Conservation (phyloP, 306 rosid genomes). For the Astragalus membranaceus region DNA sequence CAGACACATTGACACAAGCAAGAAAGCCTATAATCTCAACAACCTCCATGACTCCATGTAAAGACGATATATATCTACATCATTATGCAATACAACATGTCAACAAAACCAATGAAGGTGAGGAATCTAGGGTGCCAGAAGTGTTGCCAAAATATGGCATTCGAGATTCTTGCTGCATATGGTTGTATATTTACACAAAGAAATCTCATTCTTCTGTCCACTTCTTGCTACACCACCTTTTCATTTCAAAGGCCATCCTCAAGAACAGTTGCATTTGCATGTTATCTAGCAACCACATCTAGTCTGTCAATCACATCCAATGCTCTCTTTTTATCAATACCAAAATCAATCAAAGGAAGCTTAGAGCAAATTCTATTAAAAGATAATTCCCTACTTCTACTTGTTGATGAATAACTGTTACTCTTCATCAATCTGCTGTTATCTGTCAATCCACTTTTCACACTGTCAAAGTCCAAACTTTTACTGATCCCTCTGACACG, state of each 20-base stretch:
- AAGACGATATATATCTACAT: constrained; percentile 21
- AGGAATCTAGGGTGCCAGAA: constrained; percentile 9
- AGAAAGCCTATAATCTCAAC: constrained; percentile 7
- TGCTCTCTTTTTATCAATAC: constrained; percentile 49
- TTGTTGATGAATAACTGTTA: constrained; percentile 43
- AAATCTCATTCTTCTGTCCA: constrained; percentile 1
- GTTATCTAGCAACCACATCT: constrained; percentile 36
- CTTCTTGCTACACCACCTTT: neutral
- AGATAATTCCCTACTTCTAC: constrained; percentile 40
- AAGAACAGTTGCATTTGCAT: neutral
- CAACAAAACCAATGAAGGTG: constrained; percentile 25
- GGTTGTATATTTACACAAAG: constrained; percentile 30
- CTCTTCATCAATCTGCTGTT: constrained; percentile 44
- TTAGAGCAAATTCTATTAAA: constrained; percentile 41
- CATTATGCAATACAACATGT: neutral
- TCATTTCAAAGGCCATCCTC: neutral
- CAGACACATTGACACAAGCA: constrained; percentile 10
- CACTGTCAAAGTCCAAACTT: constrained; percentile 53
- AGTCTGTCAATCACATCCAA: constrained; percentile 65
- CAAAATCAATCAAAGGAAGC: constrained; percentile 48
- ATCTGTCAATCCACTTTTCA: constrained; percentile 24
- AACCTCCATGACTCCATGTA: constrained; percentile 1
- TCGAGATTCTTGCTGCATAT: constrained; percentile 15
- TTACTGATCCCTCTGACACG: constrained; percentile 44
- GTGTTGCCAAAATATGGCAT: constrained; percentile 15